These are phyloP conservation scores for Bipolaris oryzae DNA, from an alignment of 2,329 filamentous ascomycete species.

Conservation along the genomic window DNA sequence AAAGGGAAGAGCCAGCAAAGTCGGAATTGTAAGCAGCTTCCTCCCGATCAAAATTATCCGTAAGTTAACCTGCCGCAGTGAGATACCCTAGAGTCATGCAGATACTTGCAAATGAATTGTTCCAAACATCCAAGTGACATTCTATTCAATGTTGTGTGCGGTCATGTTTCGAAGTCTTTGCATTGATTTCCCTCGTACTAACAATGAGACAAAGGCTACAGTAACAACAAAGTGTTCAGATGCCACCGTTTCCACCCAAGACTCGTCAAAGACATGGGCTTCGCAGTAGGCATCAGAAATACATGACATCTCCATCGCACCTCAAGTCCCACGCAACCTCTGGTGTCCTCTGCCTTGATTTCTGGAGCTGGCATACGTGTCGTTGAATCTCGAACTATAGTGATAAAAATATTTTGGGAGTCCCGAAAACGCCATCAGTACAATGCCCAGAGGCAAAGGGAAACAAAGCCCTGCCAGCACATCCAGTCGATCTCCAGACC, in stretches of 20 bases:
- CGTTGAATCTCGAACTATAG: neutral
- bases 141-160: neutral
- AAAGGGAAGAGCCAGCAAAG: conserved; percentile 28
- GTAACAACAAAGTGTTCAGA: neutral
- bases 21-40: conserved; percentile 47
- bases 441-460: conserved; percentile 27
- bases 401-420: neutral
- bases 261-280: neutral
- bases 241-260: conserved; percentile 1
- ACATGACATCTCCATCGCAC: neutral
- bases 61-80: conserved; percentile 34
- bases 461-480: conserved; percentile 14
- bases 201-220: conserved; percentile 11
- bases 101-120: conserved; percentile 13
- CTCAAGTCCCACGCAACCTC: neutral
- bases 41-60: conserved; percentile 7
- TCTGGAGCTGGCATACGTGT: neutral
- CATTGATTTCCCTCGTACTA: neutral
- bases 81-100: conserved; percentile 36
- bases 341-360: neutral
- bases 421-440: neutral
- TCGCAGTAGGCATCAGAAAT: neutral
- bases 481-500: neutral
- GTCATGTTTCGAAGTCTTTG: neutral
- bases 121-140: neutral